Base-by-base conservation (phyloP, 2,329 filamentous ascomycete species). In the Fusarium euwallaceae region DNA sequence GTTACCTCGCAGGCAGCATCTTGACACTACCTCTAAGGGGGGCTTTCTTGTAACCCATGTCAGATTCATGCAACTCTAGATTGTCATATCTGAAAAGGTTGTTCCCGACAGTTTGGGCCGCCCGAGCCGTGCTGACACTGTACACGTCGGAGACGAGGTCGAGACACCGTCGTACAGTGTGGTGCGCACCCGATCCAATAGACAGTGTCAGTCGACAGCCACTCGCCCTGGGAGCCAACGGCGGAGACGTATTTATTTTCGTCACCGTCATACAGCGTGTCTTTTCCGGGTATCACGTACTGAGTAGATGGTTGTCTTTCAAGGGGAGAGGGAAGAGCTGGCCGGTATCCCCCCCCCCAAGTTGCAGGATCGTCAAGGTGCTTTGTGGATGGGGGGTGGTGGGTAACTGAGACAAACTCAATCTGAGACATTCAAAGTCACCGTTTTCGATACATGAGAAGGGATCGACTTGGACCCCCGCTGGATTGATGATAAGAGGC, bases 31-130 rank as follows among this genome's bases (percentile, higher is more conserved):
- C 55, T 29, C 27, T 61, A 12, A 34, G 43, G 43, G 45, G 45
- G 22, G 24, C 17, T n/a, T 10, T 32, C 7, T 32, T 32, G 48
- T 55, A 69, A 69, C 67, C 74, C 72, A 67, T 73, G 73, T 68
- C 48, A 70, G 60, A 67, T 77, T 65, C 66, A 78, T 76, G 76
- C 74, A 77, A 65, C 72, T 27, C 68, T 56, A 69, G 66, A 76
- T 74, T 71, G 75, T 78, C 76, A 77, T 59, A 76, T 76, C 69
- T 72, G 53, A 70, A 70, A 55, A 69, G 70, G 72, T 34, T 34
- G 70, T 72, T 74, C 77, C 48, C 77, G 77, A 75, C 66, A 76
- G 76, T 63, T 77, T 78, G 77, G 77, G 66, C 73, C 73, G 67
- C 66, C 71, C 64, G 72, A 77, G 67, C 74, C 70, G 56, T 55